These are phyloP conservation scores for Suaeda aralocaspica DNA, from an alignment of 148 eudicot genomes.

Conservation along the genomic window DNA sequence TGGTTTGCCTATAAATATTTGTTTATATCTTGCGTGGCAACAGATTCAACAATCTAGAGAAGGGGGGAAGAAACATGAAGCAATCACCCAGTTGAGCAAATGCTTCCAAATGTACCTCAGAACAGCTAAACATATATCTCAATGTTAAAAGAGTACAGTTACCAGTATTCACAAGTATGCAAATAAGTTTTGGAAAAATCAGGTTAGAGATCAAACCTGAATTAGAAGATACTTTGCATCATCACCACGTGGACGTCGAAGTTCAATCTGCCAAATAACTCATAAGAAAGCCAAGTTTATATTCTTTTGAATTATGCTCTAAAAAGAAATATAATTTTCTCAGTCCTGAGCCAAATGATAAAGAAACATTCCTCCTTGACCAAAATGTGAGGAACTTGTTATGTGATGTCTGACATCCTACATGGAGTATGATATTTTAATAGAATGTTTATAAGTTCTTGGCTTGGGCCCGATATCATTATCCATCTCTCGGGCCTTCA, in stretches of 20 bases:
- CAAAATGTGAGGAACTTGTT: conserved; percentile 31
- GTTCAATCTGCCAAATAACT: conserved; percentile 52
- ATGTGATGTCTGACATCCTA: conserved; percentile 44
- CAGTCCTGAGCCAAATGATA: conserved; percentile 31
- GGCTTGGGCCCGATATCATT: conserved; percentile 43
- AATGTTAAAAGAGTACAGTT: neutral
- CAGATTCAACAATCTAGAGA: neutral
- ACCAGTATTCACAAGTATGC: neutral
- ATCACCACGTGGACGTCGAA: conserved; percentile 31
- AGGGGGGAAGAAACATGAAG: neutral
- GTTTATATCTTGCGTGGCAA: neutral
- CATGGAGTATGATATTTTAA: conserved; percentile 29
- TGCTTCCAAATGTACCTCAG: neutral
- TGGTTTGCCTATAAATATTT: too few species aligned
- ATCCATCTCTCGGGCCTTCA: conserved; percentile 32
- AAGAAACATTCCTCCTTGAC: conserved; percentile 20
- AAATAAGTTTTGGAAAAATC: neutral
- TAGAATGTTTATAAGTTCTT: conserved; percentile 21
- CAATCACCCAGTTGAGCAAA: too few species aligned
- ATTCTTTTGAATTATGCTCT: conserved; percentile 1
- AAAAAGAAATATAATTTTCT: conserved; percentile 31
- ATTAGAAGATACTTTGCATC: conserved; percentile 39
- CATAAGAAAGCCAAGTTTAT: conserved; percentile 48
- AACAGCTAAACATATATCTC: neutral
- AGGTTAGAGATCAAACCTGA: conserved; percentile 36